A percentile compares a stretch with the other conserved stretches of the same genome.
Conservation (phyloP, 345 rosid species). For the Nephelium lappaceum region DNA sequence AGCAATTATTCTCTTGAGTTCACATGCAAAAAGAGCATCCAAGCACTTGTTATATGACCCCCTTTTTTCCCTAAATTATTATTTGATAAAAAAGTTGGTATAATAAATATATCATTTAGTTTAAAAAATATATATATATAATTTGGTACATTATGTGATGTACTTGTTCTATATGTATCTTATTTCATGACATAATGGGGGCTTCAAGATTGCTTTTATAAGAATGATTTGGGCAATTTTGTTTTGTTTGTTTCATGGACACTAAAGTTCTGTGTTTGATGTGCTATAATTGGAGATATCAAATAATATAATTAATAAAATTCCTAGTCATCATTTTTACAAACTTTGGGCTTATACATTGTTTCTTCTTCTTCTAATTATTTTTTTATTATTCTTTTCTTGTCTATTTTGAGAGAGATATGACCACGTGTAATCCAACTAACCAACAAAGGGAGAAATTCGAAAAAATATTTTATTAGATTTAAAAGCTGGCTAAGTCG, state of each 20-base stretch:
- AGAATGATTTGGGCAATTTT: not conserved
- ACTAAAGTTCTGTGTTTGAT: not conserved
- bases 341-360: not conserved
- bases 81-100: conserved; percentile 2
- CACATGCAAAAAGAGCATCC: conserved; percentile 13
- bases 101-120: not conserved
- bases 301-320: not conserved
- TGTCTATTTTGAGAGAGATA: conserved; percentile 2
- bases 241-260: not conserved
- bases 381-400: too few relatives aligned
- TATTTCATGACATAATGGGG: not conserved
- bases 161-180: not conserved
- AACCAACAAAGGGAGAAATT: not conserved
- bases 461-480: not conserved
- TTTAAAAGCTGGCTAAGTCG: not conserved
- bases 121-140: not conserved
- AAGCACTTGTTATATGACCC: not conserved
- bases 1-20: not conserved
- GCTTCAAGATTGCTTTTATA: not conserved
- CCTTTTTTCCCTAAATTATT: not conserved
- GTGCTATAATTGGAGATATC: not conserved
- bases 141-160: not conserved
- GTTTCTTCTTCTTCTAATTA: not conserved
- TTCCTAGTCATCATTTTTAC: not conserved
- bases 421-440: not conserved